phyloP scores from a whole-genome alignment of 495 filamentous ascomycete genomes.

The Lineolata rhizophorae region DNA sequence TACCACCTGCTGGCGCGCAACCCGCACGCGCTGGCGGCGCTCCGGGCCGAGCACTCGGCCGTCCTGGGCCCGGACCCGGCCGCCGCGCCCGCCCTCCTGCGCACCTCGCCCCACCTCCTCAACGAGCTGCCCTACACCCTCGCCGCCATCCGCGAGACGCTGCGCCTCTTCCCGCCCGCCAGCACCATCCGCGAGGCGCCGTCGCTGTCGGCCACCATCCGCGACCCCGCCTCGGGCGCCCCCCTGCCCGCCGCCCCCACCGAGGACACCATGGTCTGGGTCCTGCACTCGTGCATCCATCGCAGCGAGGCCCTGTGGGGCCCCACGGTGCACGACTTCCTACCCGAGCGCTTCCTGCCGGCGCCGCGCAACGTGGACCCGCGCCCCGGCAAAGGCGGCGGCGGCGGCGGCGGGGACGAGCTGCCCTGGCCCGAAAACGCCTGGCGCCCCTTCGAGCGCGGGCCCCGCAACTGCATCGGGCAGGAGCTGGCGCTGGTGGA shows the following conservation, averaged over 20 bases:
- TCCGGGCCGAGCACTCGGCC: slow-evolving; percentile 18
- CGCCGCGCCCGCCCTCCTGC: slow-evolving; percentile 8
- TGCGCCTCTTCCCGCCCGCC: slow-evolving; percentile 20
- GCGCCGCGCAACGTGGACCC: too few species aligned
- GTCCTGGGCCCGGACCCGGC: slow-evolving; percentile 12
- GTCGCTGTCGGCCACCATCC: not conserved
- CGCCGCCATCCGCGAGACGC: slow-evolving; percentile 24
- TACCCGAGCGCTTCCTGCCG: slow-evolving; percentile 23
- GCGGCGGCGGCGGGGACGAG: too few species aligned
- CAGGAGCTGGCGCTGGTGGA: slow-evolving; percentile 8
- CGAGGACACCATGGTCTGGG: not conserved
- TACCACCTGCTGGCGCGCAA: slow-evolving; percentile 14
- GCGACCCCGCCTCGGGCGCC: not conserved
- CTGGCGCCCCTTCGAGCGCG: slow-evolving; percentile 14
- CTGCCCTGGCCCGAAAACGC: slow-evolving; percentile 1
- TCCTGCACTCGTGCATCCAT: not conserved
- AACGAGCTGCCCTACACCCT: slow-evolving; percentile 22
- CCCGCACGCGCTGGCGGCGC: slow-evolving; percentile 5
- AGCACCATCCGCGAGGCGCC: not conserved
- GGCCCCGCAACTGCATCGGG: slow-evolving; percentile 10
- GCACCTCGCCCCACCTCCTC: slow-evolving; percentile 13
- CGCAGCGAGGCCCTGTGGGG: not conserved
- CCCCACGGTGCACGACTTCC: slow-evolving; percentile 18
- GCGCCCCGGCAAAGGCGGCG: too few species aligned
- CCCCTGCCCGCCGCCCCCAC: not conserved